Percentiles rank a stretch among this genome's conserved stretches.
Conservation (phyloP, 2,329 filamentous ascomycete genomes). For the Ophiosphaerella korrae region DNA sequence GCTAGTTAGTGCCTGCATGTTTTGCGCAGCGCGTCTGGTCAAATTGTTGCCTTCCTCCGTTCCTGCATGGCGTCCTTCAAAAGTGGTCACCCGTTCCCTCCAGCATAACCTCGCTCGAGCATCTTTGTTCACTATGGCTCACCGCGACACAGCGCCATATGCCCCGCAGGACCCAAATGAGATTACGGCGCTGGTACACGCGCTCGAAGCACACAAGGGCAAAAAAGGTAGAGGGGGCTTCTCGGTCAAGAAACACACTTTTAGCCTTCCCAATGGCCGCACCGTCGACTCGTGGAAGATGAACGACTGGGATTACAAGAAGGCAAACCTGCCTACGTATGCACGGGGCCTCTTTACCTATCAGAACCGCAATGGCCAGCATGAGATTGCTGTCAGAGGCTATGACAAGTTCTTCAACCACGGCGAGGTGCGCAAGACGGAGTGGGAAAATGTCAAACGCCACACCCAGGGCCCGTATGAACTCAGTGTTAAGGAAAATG, state of each 20-base stretch:
- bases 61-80: neutral
- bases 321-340: conserved; percentile 81
- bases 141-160: conserved; percentile 62
- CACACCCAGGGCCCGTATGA: conserved; percentile 89
- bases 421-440: conserved; percentile 78
- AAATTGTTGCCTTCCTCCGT: neutral
- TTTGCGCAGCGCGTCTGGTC: neutral
- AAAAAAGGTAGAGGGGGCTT: conserved; percentile 59
- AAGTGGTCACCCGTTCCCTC: neutral
- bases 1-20: neutral
- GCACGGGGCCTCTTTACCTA: conserved; percentile 95
- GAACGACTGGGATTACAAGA: conserved; percentile 96
- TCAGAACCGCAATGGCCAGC: conserved; percentile 63
- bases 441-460: conserved; percentile 77
- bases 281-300: conserved; percentile 90
- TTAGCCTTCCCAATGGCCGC: conserved; percentile 68
- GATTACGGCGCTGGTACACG: conserved; percentile 67
- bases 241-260: conserved; percentile 81
- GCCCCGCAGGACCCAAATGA: conserved; percentile 71
- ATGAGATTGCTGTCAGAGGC: conserved; percentile 83
- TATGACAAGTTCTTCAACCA: conserved; percentile 99
- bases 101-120: neutral
- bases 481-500: conserved; percentile 95
- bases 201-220: conserved; percentile 64
- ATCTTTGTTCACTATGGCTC: conserved; percentile 55